Evolutionary conservation across 176 grass and related monocot genomes (phyloP).

Genomic region (Oryza meridionalis): DNA sequence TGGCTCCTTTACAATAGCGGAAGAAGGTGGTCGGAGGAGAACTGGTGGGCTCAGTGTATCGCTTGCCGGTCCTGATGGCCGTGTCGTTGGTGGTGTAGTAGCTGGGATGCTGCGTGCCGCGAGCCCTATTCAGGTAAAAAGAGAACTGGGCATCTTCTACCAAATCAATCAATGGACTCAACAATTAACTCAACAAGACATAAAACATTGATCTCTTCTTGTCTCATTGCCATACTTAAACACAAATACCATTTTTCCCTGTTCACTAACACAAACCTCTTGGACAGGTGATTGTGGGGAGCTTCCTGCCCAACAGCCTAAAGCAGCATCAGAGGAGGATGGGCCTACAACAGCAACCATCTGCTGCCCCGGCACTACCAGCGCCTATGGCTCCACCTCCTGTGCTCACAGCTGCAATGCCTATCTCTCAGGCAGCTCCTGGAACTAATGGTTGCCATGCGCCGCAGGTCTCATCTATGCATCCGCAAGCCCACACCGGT

Average conservation of each 20-base stretch:
- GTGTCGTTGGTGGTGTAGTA: constrained; percentile 88
- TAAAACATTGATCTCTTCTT: background rate
- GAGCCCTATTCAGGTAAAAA: constrained; percentile 86
- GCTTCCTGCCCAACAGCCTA: constrained; percentile 84
- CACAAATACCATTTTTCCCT: background rate
- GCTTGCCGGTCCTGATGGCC: constrained; percentile 89
- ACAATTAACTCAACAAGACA: background rate
- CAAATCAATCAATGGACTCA: background rate
- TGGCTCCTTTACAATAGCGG: constrained; percentile 82
- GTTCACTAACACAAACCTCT: background rate
- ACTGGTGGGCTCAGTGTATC: constrained; percentile 86
- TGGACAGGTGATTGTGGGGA: constrained; percentile 84
- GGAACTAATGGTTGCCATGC: constrained; percentile 45
- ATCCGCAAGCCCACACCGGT: constrained; percentile 37
- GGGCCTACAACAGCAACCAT: constrained; percentile 28
- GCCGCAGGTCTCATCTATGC: background rate
- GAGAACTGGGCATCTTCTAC: background rate
- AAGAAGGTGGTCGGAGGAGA: constrained; percentile 74
- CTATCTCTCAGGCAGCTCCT: constrained; percentile 82
- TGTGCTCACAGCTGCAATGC: constrained; percentile 55
- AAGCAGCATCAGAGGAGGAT: constrained; percentile 88
- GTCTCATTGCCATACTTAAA: background rate
- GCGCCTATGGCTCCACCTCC: constrained; percentile 3
- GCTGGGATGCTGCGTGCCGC: constrained; percentile 81
- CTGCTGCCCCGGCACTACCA: background rate